Base-by-base conservation (phyloP, 768 basidiomycete genomes). In the Butyriboletus loyo region DNA sequence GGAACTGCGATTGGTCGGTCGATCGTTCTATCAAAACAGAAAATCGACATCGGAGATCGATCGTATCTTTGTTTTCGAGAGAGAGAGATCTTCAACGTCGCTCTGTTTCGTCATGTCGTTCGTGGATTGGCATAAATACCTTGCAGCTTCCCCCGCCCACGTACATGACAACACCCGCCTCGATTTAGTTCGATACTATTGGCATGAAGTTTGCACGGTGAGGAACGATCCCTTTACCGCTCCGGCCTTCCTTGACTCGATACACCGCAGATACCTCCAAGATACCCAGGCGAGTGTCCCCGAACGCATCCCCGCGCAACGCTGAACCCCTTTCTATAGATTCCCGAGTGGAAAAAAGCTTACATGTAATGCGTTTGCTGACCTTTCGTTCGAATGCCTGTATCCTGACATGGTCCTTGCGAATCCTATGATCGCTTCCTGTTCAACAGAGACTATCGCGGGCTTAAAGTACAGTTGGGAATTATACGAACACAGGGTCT, bases 391-490 rank as follows among this genome's bases (percentile, higher is more conserved):
- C 37, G 25, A 13, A 3, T 22, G 30, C 17, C 13, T 13, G 15
- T 22, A 5, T 17, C 4, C 50, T 53, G 46, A 49, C 40, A 15
- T 34, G n/a, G 11, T 31, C 35, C 7, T 10, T 25, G 38, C 35
- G 24, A 38, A 41, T 15, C 8, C 5, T 9, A 2, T 35, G 27
- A n/a, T 49, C 25, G 36, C 30, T 30, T 36, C 36, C 42, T 35
- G 27, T 38, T 19, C 24, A 27, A 32, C 56, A 90, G 88, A 61
- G 82, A 90, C 65, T 90, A 90, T 63, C 79, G 82, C 3, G 81
- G 80, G 13, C 78, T 91, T n/a, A 90, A 91, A 68, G 88, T 86
- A 58, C 75, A 76, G 21, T 85, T 90, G 14, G 73, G 76, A 9
- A 76, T 77, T 3, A 81, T 88, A 50, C 76, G 77, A 22, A 72